These are phyloP conservation scores for Glebionis coronaria DNA, from an alignment of 129 eudicot genomes.

Conservation along the genomic window DNA sequence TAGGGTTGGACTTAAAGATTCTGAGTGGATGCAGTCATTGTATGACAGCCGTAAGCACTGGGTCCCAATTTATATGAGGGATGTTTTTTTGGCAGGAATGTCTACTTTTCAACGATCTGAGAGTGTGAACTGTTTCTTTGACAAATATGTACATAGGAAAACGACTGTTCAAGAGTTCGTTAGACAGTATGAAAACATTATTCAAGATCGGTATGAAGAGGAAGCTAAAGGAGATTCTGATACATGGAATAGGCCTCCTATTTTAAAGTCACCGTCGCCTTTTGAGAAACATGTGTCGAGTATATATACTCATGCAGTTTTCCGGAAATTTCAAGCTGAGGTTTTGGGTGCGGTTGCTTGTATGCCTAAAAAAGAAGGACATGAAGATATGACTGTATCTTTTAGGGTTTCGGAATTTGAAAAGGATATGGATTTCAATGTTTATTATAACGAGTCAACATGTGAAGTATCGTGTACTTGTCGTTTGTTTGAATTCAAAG, in stretches of 20 bases:
- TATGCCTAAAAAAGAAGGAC: slow-evolving; percentile 56
- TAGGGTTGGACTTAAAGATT: slow-evolving; percentile 61
- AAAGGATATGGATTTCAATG: slow-evolving; percentile 56
- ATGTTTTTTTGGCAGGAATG: slow-evolving; percentile 76
- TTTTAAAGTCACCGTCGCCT: slow-evolving; percentile 86
- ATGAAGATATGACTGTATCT: slow-evolving; percentile 40
- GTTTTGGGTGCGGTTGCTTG: slow-evolving; percentile 92
- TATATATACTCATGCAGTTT: slow-evolving; percentile 64
- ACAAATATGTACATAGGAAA: slow-evolving; percentile 85
- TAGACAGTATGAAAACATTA: slow-evolving; percentile 58
- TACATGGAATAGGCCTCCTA: slow-evolving; percentile 78
- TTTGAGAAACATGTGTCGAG: slow-evolving; percentile 75
- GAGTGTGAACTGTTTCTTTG: slow-evolving; percentile 85
- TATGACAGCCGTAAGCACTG: slow-evolving; percentile 68
- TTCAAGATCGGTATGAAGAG: slow-evolving; percentile 93
- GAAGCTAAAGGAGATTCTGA: slow-evolving; percentile 86
- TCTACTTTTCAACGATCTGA: slow-evolving; percentile 74
- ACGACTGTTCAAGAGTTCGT: slow-evolving; percentile 70
- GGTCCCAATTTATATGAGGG: slow-evolving; percentile 73
- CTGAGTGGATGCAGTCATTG: slow-evolving; percentile 62
- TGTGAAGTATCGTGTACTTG: slow-evolving; percentile 76
- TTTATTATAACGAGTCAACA: slow-evolving; percentile 55
- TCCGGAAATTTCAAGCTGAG: slow-evolving; percentile 78
- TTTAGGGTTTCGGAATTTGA: slow-evolving; percentile 69
- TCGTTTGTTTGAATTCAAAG: slow-evolving; percentile 84